Conservation (phyloP, 2,329 filamentous ascomycete species). For the Penicillium corylophilum region DNA sequence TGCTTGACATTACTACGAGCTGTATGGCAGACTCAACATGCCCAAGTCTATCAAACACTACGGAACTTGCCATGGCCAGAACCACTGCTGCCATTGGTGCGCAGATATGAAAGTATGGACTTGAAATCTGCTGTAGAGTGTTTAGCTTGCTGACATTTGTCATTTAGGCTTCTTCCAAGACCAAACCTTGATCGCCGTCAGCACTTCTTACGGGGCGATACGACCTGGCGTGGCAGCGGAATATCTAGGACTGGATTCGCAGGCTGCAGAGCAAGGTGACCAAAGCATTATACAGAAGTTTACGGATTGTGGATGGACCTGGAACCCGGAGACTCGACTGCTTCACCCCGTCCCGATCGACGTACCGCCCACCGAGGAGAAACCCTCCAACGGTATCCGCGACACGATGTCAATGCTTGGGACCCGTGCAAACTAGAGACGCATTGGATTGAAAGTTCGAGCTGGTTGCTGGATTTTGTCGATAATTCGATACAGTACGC, state of each 20-base stretch:
- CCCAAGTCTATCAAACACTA: slow-evolving; percentile 36
- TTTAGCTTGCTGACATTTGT: not conserved
- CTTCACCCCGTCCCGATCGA: slow-evolving; percentile 35
- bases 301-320: slow-evolving; percentile 39
- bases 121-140: not conserved
- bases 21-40: slow-evolving; percentile 39
- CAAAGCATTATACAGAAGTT: slow-evolving; percentile 33
- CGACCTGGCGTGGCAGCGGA: slow-evolving; percentile 35
- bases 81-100: slow-evolving; percentile 30
- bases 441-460: not conserved
- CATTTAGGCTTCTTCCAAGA: slow-evolving; percentile 38
- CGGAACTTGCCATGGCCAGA: slow-evolving; percentile 37
- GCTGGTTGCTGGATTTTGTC: slow-evolving; percentile 9
- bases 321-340: slow-evolving; percentile 35
- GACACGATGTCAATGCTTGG: slow-evolving; percentile 36
- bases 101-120: slow-evolving; percentile 37
- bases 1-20: slow-evolving; percentile 38
- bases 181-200: slow-evolving; percentile 39
- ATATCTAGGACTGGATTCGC: slow-evolving; percentile 37
- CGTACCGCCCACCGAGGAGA: slow-evolving; percentile 10
- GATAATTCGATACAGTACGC: not conserved
- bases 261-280: slow-evolving; percentile 27
- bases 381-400: slow-evolving; percentile 29
- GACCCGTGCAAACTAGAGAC: slow-evolving; percentile 25
- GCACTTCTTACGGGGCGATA: slow-evolving; percentile 42